These are phyloP conservation scores for Cadophora sp. DNA, from an alignment of 2,329 filamentous ascomycete genomes.

Conservation along the genomic window DNA sequence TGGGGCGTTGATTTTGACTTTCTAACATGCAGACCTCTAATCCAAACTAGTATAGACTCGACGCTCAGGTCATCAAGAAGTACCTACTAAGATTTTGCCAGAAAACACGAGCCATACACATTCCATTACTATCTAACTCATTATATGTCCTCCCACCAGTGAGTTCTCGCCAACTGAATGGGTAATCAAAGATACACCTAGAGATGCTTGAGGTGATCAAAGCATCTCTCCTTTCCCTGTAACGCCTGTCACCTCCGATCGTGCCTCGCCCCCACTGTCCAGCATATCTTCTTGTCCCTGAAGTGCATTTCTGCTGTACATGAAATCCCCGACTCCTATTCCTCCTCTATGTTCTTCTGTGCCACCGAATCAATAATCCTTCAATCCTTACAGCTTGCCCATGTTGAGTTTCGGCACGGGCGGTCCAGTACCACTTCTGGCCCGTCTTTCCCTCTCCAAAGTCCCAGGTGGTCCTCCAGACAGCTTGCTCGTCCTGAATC, in stretches of 20 bases:
- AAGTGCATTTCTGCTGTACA: constrained; percentile 5
- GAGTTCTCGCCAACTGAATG: constrained; percentile 5
- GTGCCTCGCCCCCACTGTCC: constrained; percentile 1
- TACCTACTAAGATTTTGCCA: neutral
- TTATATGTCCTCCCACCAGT: constrained; percentile 12
- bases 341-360: neutral
- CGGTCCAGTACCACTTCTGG: constrained; percentile 50
- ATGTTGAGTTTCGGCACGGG: constrained; percentile 40
- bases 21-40: no score
- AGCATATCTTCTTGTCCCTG: constrained; percentile 12
- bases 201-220: constrained; percentile 23
- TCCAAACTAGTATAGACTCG: no score
- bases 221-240: neutral
- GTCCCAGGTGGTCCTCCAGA: constrained; percentile 49
- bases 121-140: constrained; percentile 20
- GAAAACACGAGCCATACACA: constrained; percentile 9
- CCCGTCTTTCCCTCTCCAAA: constrained; percentile 52
- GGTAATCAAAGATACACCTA: constrained; percentile 25
- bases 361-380: neutral
- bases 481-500: constrained; percentile 58
- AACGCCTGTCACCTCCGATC: constrained; percentile 15
- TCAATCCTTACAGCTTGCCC: constrained; percentile 31
- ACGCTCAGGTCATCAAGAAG: no score
- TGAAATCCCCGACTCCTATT: neutral
- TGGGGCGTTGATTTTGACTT: no score